Percentiles rank a stretch among this genome's conserved stretches.
These are phyloP conservation scores for Verticillium tricorpus DNA, from an alignment of 2,329 filamentous ascomycete genomes.

Conservation along the genomic window DNA sequence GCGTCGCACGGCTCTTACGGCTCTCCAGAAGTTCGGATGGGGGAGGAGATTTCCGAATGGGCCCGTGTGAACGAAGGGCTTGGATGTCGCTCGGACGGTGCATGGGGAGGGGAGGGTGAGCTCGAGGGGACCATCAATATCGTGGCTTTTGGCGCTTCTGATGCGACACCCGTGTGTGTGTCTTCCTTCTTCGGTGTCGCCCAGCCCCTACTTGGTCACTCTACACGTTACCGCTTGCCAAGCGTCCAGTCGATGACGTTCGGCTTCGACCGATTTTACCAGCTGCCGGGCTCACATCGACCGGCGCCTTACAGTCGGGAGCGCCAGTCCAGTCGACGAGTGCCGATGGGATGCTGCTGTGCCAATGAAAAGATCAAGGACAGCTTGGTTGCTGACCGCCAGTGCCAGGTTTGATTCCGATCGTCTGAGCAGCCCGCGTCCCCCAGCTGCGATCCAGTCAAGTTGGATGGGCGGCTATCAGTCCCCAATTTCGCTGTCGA, in stretches of 20 bases:
- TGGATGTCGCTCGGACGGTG: not conserved
- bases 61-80: not conserved
- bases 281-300: not conserved
- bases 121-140: not conserved
- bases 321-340: not conserved
- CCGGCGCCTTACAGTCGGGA: not conserved
- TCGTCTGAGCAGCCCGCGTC: not conserved
- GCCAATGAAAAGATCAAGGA: not conserved
- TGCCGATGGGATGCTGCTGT: not conserved
- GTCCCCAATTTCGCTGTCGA: not conserved
- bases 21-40: not conserved
- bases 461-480: not conserved
- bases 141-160: not conserved
- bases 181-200: not conserved
- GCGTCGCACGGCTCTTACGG: not conserved
- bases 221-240: not conserved
- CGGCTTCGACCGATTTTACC: not conserved
- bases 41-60: not conserved
- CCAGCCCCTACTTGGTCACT: not conserved
- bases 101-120: not conserved
- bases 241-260: not conserved
- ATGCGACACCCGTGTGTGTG: not conserved
- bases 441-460: not conserved
- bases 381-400: not conserved
- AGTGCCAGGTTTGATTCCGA: not conserved